phyloP scores from a whole-genome alignment of 257 asterid species.

The Linderniella brevidens region DNA sequence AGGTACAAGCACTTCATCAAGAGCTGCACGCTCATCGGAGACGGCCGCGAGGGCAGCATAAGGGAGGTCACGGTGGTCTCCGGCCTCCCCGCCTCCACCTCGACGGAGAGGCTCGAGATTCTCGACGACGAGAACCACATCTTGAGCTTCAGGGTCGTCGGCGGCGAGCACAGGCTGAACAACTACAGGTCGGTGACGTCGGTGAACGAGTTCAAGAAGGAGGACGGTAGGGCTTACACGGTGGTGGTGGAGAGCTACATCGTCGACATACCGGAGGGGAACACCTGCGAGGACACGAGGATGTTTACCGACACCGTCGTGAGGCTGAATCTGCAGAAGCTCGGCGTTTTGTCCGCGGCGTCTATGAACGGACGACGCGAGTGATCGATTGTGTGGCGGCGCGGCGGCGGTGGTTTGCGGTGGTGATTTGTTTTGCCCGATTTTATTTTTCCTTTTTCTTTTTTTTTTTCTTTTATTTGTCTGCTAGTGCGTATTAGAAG shows the following conservation, averaged over 20 bases:
- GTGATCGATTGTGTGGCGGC: neutral
- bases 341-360: constrained; percentile 50
- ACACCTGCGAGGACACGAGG: constrained; percentile 73
- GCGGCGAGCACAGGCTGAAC: constrained; percentile 75
- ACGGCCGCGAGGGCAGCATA: constrained; percentile 68
- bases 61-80: constrained; percentile 76
- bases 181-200: constrained; percentile 68
- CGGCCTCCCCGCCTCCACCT: constrained; percentile 80
- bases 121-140: constrained; percentile 52
- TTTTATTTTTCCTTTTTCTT: too few relatives aligned
- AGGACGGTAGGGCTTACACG: constrained; percentile 24
- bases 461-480: too few relatives aligned
- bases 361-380: constrained; percentile 30
- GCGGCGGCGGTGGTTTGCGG: too few relatives aligned
- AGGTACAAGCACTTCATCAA: constrained; percentile 85
- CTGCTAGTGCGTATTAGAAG: too few relatives aligned
- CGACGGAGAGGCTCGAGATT: constrained; percentile 77
- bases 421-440: too few relatives aligned
- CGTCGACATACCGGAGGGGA: constrained; percentile 82
- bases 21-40: constrained; percentile 50
- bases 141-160: constrained; percentile 65
- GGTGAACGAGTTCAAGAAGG: constrained; percentile 35
- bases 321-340: constrained; percentile 66
- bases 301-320: constrained; percentile 86
- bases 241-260: constrained; percentile 66